Evolutionary conservation across 495 filamentous ascomycete species (phyloP).

Genomic region (Penicillium desertorum): DNA sequence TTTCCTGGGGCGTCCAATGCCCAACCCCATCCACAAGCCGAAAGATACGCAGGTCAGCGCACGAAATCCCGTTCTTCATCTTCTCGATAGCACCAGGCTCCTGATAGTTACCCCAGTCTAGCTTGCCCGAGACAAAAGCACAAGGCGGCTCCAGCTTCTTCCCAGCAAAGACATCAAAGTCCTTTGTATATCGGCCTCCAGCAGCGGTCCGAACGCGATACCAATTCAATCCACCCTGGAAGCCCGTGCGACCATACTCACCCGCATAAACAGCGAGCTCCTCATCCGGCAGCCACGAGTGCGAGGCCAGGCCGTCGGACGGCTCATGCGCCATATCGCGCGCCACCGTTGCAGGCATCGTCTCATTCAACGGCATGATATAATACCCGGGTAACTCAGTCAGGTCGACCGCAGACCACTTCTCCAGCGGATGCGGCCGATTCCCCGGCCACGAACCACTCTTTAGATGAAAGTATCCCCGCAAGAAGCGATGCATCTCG

Average conservation of each 20-base stretch:
- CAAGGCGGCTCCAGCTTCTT: constrained; percentile 62
- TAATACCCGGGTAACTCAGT: constrained; percentile 65
- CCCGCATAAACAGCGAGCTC: constrained; percentile 60
- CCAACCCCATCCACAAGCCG: constrained; percentile 58
- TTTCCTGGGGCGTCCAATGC: constrained; percentile 69
- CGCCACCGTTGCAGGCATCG: constrained; percentile 58
- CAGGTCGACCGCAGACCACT: constrained; percentile 56
- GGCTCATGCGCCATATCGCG: constrained; percentile 54
- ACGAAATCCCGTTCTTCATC: constrained; percentile 46
- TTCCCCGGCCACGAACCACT: constrained; percentile 60
- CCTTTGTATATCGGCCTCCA: constrained; percentile 39
- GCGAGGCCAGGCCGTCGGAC: constrained; percentile 21
- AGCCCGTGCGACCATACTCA: constrained; percentile 65
- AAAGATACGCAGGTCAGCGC: constrained; percentile 51
- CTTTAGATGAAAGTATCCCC: constrained; percentile 69
- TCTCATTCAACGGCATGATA: constrained; percentile 58
- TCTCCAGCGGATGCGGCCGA: constrained; percentile 49
- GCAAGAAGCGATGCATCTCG: constrained; percentile 57
- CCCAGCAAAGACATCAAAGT: constrained; percentile 60
- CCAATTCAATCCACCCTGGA: constrained; percentile 71
- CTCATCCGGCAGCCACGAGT: constrained; percentile 53
- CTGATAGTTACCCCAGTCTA: constrained; percentile 69
- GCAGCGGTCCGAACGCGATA: constrained; percentile 59
- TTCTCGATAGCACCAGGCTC: constrained; percentile 61
- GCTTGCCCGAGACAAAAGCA: constrained; percentile 56